Evolutionary conservation across 768 basidiomycete genomes (phyloP).

Genomic region (Rubroboletus pulcherrimus): DNA sequence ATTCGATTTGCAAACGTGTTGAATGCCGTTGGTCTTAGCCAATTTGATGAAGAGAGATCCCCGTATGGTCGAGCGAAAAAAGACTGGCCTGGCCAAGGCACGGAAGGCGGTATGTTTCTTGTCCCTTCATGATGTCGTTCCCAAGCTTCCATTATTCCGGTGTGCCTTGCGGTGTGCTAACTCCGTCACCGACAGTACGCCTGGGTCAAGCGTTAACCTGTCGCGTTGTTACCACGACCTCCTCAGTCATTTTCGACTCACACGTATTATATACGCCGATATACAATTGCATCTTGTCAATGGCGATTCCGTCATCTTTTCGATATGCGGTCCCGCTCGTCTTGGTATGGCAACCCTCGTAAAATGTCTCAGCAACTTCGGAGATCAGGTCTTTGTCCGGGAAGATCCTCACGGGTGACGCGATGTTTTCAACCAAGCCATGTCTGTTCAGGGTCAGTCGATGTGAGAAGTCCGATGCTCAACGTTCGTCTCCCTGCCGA

Average conservation of each 20-base stretch:
- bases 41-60: conserved; percentile 88
- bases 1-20: neutral
- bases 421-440: no score
- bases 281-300: neutral
- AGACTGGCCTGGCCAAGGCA: conserved; percentile 89
- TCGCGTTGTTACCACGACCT: neutral
- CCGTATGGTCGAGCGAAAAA: conserved; percentile 98
- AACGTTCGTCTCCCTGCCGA: no score
- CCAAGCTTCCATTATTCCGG: neutral
- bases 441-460: no score
- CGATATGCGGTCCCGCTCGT: no score
- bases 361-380: neutral
- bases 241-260: neutral
- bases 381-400: no score
- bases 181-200: conserved; percentile 52
- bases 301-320: neutral
- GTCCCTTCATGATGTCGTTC: neutral
- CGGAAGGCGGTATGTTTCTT: conserved; percentile 75
- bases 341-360: neutral
- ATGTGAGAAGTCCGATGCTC: no score
- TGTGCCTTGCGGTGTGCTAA: conserved; percentile 1
- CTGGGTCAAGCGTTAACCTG: conserved; percentile 92
- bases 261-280: neutral
- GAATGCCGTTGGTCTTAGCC: conserved; percentile 42
- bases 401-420: neutral